Evolutionary conservation across 768 basidiomycete genomes (phyloP), one percentile per base, ranked within the genome.

Genomic region (Russula abietina): DNA sequence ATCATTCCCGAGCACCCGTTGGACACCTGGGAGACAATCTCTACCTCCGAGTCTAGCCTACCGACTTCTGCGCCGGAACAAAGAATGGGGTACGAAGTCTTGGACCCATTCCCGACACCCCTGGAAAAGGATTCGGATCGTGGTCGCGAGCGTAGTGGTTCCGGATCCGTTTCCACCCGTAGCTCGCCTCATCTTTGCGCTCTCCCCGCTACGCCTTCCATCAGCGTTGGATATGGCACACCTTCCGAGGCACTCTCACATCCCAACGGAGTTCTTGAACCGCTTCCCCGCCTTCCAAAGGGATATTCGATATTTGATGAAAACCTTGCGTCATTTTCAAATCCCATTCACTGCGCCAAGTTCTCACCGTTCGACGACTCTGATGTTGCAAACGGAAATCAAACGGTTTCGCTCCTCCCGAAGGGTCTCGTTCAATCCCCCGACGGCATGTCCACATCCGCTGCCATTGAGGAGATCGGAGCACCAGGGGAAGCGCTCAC

Each of bases 341-440:
- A 68, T 45, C 69, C 60, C 30, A 51, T 60, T 17, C 68, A 63
- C 46, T 62, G 64, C n/a, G 69, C 71, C 11, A 74, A 73, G 3
- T 86, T 87, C 70, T 79, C 81, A 38, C 83, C 85, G 8, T 87
- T 88, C 65, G 72, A 71, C 52, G 84, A 84, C 61, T 59, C 71
- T 46, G 78, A 79, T 45, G 64, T 71, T 1, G 70, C 69, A 30
- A 70, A 72, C 58, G 67, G 78, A 49, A 78, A 79, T 14, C 74
- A 72, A 32, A 79, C 81, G 28, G 74, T 80, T 54, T 79, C 80
- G 11, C 73, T 83, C 60, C 82, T 88, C 60, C 82, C 86, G 38
- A 78, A 79, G 52, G 78, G 80, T 69, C 74, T 86, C 32, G 81
- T 84, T 65, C 75, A 79, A 56, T 82, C 85, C 26, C 73, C 86